A percentile compares a stretch with the other conserved stretches of the same genome.
phyloP scores from a whole-genome alignment of 768 basidiomycete genomes.

The Peribolospora baueri region DNA sequence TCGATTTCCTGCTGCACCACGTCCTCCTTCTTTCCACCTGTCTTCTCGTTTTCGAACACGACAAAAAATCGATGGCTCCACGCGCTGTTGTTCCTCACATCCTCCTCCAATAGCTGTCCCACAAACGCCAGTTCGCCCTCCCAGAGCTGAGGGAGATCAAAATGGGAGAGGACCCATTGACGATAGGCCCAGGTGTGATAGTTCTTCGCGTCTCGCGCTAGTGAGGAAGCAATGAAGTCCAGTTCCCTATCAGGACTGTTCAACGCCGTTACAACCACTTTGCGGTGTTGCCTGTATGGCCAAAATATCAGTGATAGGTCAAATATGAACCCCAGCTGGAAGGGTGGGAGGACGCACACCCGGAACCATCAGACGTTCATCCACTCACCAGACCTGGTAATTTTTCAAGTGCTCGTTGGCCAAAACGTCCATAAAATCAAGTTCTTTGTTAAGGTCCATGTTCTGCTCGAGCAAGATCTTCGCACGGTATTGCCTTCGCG shows the following conservation, averaged over 20 bases:
- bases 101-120: slow-evolving; percentile 40
- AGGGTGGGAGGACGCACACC: not conserved
- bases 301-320: not conserved
- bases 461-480: slow-evolving; percentile 50
- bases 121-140: slow-evolving; percentile 46
- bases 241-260: slow-evolving; percentile 33
- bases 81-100: slow-evolving; percentile 85
- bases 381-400: slow-evolving; percentile 74
- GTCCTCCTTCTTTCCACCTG: slow-evolving; percentile 37
- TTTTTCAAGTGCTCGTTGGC: slow-evolving; percentile 67
- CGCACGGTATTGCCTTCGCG: slow-evolving; percentile 64
- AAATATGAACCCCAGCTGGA: not conserved
- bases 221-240: slow-evolving; percentile 44
- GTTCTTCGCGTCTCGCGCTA: slow-evolving; percentile 69
- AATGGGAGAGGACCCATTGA: slow-evolving; percentile 75
- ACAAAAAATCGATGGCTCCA: slow-evolving; percentile 93
- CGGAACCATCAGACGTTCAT: too few relatives aligned
- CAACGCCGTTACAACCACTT: slow-evolving; percentile 21
- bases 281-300: slow-evolving; percentile 23
- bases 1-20: slow-evolving; percentile 43
- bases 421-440: slow-evolving; percentile 64
- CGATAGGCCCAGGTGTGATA: slow-evolving; percentile 98
- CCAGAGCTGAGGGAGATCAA: slow-evolving; percentile 30
- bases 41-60: slow-evolving; percentile 41
- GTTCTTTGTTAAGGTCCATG: slow-evolving; percentile 46